Conservation (phyloP, 169 alveolate species). For the Babesia bigemina region DNA sequence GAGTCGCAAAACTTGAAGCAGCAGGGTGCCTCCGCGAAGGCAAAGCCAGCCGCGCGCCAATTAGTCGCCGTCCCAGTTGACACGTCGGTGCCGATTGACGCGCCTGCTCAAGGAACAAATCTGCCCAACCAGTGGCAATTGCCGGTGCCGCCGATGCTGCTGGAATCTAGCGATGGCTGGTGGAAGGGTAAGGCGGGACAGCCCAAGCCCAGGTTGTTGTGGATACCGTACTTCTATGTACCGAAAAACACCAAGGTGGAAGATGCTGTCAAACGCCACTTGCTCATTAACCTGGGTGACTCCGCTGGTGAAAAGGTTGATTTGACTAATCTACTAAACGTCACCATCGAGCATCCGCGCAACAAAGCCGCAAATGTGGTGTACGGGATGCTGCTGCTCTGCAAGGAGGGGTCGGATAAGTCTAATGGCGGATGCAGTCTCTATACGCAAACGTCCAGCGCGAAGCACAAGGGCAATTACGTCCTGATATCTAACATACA, state of each 20-base stretch:
- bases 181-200: background rate
- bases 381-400: conserved; percentile 9
- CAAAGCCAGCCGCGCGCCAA: too few species aligned
- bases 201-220: background rate
- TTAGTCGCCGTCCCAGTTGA: too few species aligned
- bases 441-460: background rate
- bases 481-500: conserved; percentile 28
- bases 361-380: background rate
- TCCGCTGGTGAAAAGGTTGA: background rate
- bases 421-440: too few species aligned
- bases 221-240: conserved; percentile 14
- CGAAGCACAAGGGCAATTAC: background rate
- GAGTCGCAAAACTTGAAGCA: too few species aligned
- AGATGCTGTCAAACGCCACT: background rate
- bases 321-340: background rate
- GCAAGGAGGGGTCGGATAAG: background rate
- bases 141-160: too few species aligned
- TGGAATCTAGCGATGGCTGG: too few species aligned
- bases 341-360: background rate
- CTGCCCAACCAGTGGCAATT: too few species aligned
- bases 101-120: too few species aligned
- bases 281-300: conserved; percentile 22
- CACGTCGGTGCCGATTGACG: too few species aligned
- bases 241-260: background rate
- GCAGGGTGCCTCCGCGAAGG: too few species aligned